Conservation (phyloP, 139 green algal genomes). For the Desmodesmus armatus region DNA sequence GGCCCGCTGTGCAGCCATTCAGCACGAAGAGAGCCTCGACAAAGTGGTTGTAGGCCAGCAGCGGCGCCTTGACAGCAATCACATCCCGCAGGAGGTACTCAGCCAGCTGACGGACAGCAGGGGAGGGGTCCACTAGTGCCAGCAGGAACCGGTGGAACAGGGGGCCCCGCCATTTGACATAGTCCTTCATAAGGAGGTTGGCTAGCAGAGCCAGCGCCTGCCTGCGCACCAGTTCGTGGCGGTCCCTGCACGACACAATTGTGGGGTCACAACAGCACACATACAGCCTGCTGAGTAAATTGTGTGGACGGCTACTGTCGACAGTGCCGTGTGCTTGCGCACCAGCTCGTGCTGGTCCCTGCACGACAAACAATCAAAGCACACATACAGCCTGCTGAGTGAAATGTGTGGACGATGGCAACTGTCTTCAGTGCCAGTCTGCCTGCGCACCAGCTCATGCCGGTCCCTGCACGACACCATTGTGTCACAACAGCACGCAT, state of each 20-base stretch:
- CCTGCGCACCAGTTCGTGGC: slow-evolving; percentile 81
- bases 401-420: too few relatives aligned
- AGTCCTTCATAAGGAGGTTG: slow-evolving; percentile 83
- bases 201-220: slow-evolving; percentile 82
- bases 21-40: slow-evolving; percentile 90
- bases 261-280: background rate
- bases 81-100: slow-evolving; percentile 68
- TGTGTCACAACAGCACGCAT: background rate
- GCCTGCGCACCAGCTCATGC: slow-evolving; percentile 82
- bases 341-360: background rate
- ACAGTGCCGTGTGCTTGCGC: background rate
- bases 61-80: slow-evolving; percentile 75
- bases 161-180: slow-evolving; percentile 90
- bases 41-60: slow-evolving; percentile 95
- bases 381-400: too few relatives aligned
- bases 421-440: too few relatives aligned
- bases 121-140: slow-evolving; percentile 81
- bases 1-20: slow-evolving; percentile 76
- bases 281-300: background rate
- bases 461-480: slow-evolving; percentile 74
- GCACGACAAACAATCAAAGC: background rate
- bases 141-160: slow-evolving; percentile 88
- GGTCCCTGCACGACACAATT: slow-evolving; percentile 73
- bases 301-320: background rate
- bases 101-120: slow-evolving; percentile 60